Conservation (phyloP, 1,284 basidiomycete species). For the Sanghuangporus weigelae region DNA sequence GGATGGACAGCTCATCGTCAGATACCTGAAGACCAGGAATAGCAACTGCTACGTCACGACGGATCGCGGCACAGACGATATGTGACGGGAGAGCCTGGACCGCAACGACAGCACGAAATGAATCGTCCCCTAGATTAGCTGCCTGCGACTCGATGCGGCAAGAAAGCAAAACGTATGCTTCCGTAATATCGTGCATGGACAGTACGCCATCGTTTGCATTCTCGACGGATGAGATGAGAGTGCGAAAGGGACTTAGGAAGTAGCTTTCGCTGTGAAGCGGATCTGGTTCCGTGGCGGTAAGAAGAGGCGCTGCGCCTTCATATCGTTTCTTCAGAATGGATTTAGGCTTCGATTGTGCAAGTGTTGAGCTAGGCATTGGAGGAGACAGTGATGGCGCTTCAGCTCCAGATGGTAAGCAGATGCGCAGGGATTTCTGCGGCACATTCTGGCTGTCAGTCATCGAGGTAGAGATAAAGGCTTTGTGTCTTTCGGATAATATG, state of each 20-base stretch:
- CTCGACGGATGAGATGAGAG: constrained; percentile 8
- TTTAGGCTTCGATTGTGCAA: background rate
- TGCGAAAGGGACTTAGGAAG: constrained; percentile 8
- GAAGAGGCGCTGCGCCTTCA: background rate
- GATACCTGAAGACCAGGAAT: background rate
- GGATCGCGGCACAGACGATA: background rate
- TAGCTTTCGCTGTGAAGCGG: constrained; percentile 7
- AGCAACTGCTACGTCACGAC: constrained; percentile 9
- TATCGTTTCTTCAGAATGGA: background rate
- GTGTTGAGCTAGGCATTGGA: background rate
- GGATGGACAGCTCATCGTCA: background rate
- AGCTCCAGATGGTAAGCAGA: background rate
- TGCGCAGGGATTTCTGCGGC: background rate
- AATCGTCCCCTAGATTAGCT: background rate
- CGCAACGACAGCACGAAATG: background rate
- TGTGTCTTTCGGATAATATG: background rate
- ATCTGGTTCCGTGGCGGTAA: background rate
- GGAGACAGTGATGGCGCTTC: background rate
- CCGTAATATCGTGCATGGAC: constrained; percentile 7
- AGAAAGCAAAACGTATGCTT: constrained; percentile 10
- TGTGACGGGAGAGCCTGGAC: background rate
- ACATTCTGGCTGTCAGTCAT: background rate
- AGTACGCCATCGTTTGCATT: background rate
- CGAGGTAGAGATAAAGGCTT: background rate
- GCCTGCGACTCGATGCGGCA: constrained; percentile 9